Evolutionary conservation across 805 yeast genomes (phyloP), one percentile per base, ranked within the genome.

Genomic region (Yarrowia osloensis): DNA sequence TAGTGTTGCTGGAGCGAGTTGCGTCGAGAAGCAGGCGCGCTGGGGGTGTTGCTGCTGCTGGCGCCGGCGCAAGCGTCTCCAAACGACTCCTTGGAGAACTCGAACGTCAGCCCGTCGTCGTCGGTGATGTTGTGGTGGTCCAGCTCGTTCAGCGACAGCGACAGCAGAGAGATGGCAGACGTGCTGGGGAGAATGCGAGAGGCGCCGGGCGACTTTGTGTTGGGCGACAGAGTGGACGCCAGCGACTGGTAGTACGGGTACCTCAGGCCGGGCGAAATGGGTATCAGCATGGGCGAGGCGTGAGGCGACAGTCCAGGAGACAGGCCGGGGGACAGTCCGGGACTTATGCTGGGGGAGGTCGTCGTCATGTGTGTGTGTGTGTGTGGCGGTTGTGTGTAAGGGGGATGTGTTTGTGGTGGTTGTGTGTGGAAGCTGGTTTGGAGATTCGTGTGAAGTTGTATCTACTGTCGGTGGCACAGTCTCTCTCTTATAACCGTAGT

Each of bases 161-260:
- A 66, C 22, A 66, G 49, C 40, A 66, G 42, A 2, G 68, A 66
- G 9, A 66, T 66, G 35, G 68, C 54, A 5, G 68, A 66, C 3
- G 66, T 66, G 67, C 68, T 66, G 26, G 68, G 67, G 1, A 66
- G 33, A 7, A 59, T 28, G 57, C 57, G 67, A 42, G 65, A 39
- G 24, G 66, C 9, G 39, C 52, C 44, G 3, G 55, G 44, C 19
- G 66, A 47, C 55, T 59, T 66, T 42, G 57, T 21, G 52, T 29
- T 26, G 29, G 62, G 44, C 24, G 49, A 44, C 15, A 39, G 42
- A 12, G 44, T 31, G 7, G 67, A 61, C 4, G 65, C 63, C 35
- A 57, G 49, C 2, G 63, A 57, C 49, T 57, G 63, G 63, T 57
- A 57, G 49, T 57, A 57, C 15, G 63, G 63, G 63, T 57, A 57